phyloP scores from a whole-genome alignment of 192 early-diverging fungal species.

The Glomus cerebriforme region DNA sequence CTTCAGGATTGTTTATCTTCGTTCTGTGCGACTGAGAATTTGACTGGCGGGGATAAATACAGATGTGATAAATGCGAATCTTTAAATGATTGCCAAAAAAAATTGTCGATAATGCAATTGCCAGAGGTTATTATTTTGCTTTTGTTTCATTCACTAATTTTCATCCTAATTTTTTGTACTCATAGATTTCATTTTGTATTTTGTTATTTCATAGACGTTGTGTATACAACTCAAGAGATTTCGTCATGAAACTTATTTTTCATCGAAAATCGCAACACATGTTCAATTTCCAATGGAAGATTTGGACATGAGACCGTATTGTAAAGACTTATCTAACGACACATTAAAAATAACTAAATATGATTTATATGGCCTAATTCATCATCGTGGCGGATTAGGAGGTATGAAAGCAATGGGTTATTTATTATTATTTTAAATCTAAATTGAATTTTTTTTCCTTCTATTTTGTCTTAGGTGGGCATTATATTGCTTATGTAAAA shows the following conservation, averaged over 20 bases:
- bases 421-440: background rate
- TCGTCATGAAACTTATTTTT: constrained; percentile 40
- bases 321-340: constrained; percentile 34
- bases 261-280: constrained; percentile 46
- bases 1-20: constrained; percentile 46
- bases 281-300: constrained; percentile 51
- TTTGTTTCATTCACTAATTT: background rate
- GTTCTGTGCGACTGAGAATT: constrained; percentile 44
- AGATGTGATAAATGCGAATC: constrained; percentile 42
- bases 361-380: constrained; percentile 44
- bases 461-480: constrained; percentile 34
- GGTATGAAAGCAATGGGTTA: constrained; percentile 24
- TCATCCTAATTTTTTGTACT: background rate
- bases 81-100: constrained; percentile 42
- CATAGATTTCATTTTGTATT: background rate
- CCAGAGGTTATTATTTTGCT: constrained; percentile 31
- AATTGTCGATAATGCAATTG: constrained; percentile 38
- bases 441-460: background rate
- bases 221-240: constrained; percentile 48
- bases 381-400: constrained; percentile 44
- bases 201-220: constrained; percentile 26
- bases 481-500: constrained; percentile 47
- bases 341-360: constrained; percentile 29
- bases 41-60: constrained; percentile 45
- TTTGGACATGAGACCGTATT: constrained; percentile 45